These are phyloP conservation scores for Aureobasidium sp. DNA, from an alignment of 2,329 filamentous ascomycete species.

Conservation along the genomic window DNA sequence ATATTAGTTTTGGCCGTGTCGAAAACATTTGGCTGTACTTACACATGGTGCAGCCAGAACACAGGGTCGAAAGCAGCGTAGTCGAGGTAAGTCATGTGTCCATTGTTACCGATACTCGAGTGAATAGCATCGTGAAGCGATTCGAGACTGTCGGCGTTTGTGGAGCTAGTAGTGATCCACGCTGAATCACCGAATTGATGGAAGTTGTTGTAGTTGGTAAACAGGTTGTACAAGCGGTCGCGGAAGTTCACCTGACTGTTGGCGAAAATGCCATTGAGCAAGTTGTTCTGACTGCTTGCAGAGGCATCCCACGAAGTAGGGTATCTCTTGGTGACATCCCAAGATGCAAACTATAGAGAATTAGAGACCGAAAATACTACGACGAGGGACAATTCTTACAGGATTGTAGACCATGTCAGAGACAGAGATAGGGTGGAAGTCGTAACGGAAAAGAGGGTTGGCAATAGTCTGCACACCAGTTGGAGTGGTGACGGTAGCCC, in stretches of 20 bases:
- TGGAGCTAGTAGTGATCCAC: conserved; percentile 41
- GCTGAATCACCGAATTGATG: conserved; percentile 63
- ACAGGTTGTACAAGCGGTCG: conserved; percentile 58
- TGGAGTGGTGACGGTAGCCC: conserved; percentile 31
- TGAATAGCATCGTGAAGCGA: conserved; percentile 43
- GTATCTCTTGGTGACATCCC: conserved; percentile 55
- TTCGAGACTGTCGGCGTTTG: conserved; percentile 53
- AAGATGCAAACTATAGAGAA: conserved; percentile 47
- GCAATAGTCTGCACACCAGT: conserved; percentile 28
- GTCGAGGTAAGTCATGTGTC: conserved; percentile 64
- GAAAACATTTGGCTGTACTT: not conserved
- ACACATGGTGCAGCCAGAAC: conserved; percentile 66
- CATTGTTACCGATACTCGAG: conserved; percentile 50
- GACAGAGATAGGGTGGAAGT: conserved; percentile 47
- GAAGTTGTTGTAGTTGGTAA: conserved; percentile 62
- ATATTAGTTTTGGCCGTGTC: conserved; percentile 23
- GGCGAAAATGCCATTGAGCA: conserved; percentile 48
- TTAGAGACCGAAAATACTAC: not conserved
- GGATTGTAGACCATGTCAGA: conserved; percentile 54
- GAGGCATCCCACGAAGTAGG: conserved; percentile 36
- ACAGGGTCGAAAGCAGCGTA: conserved; percentile 73
- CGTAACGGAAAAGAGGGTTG: conserved; percentile 31
- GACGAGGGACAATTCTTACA: conserved; percentile 39
- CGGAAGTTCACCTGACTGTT: conserved; percentile 50
- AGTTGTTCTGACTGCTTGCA: conserved; percentile 53